Base-by-base conservation (phyloP, 2,329 filamentous ascomycete species). In the Arthrinium puccinioides region DNA sequence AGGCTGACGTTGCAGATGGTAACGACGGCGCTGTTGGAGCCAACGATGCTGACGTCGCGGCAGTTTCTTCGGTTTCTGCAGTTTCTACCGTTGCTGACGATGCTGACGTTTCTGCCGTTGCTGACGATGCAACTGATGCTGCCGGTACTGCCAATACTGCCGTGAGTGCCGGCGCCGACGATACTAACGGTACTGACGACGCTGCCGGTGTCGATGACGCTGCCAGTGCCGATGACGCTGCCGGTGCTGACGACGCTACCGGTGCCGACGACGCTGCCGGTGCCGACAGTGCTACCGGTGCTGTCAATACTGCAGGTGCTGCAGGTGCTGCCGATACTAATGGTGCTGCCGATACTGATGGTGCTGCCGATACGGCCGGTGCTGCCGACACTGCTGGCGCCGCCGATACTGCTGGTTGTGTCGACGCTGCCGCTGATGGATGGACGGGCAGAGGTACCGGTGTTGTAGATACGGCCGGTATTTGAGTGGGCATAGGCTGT, bases 351-450 rank as follows among this genome's bases (percentile, higher is more conserved):
- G 25, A 5, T 5, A 14, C 25, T n/a, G 7, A 11, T n/a, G 24
- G 24, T 26, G 24, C 24, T n/a, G 24, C 24, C 11, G 24, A 10
- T n/a, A n/a, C 14, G 25, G 10, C 10, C 25, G 25, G 25, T 8
- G 25, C 61, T 29, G 64, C 51, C 9, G 55, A 47, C 21, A 52
- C n/a, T n/a, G n/a, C n/a, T 52, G 41, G 61, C 61, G 28, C 24
- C 21, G 26, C 28, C 8, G 34, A 25, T 8, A 24, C 32, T 13
- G 42, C 23, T 25, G 26, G 18, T 21, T 31, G 11, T 15, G 31
- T 30, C 9, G 20, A 13, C 8, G 19, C 18, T 25, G 21, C 23
- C 15, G 18, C 8, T 8, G 29, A 21, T 7, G 40, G 38, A n/a
- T 32, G 41, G 10, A 47, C 32, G 7, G 51, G 48, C 15, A 51